Evolutionary conservation across 805 yeast genomes (phyloP), one percentile per base, ranked within the genome.

Genomic region (Isabelozyma heimii): DNA sequence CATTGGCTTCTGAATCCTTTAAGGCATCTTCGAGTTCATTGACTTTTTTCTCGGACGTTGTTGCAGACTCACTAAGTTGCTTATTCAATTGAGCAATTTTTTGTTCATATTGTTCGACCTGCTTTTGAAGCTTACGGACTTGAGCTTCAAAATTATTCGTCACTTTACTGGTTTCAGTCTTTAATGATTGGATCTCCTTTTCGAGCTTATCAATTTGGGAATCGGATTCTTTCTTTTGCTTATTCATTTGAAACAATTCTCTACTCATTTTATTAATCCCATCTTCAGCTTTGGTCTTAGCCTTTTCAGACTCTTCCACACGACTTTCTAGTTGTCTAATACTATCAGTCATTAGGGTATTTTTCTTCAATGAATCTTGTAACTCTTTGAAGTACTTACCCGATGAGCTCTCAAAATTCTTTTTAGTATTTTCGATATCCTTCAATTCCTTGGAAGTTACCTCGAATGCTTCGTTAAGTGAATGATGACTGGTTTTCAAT

Each of bases 211-310:
- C 75, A 13, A 80, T 64, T 8, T 66, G 64, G 24, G 71, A 70
- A 42, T 78, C 83, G 6, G 77, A 57, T 0, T 78, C 77, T 1
- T 79, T 82, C 49, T 84, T 84, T 33, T 82, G 82, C 47, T 80
- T 81, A 0, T 83, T 77, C 40, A 90, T 70, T 43, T 79, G 79
- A 64, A 89, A 80, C 28, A 91, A 70, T 54, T 91, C 98, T 38
- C 92, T 73, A 47, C 85, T 87, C 96, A 91, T 88, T 56, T 90
- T 91, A 61, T 91, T 91, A 45, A 91, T 85, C 4, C 96, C 97
- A 50, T 82, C 85, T 58, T 91, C 97, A 1, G 92, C 87, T 53
- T 80, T 84, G 24, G 75, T 74, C 56, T 82, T 85, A 10, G 76
- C 79, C 8, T 62, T 64, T 41, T 69, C 74, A 7, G 69, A 47